These are phyloP conservation scores for Neoascochyta sp. DNA, from an alignment of 2,329 filamentous ascomycete species.

Conservation along the genomic window DNA sequence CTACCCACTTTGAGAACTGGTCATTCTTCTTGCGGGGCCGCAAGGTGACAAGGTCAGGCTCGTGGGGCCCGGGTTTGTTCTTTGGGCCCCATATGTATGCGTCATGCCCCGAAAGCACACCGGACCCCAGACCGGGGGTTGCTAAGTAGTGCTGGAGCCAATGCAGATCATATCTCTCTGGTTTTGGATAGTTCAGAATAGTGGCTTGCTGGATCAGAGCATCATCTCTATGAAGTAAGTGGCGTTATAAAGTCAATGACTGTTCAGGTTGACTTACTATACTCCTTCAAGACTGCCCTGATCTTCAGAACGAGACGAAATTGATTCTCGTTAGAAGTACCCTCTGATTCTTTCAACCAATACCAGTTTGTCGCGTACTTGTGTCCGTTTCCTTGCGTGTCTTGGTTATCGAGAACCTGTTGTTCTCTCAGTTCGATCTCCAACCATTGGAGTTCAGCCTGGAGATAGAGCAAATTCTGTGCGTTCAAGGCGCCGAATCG, in stretches of 20 bases:
- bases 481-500: slow-evolving; percentile 6
- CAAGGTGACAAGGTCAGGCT: slow-evolving; percentile 11
- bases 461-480: slow-evolving; percentile 8
- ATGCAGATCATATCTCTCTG: slow-evolving; percentile 11
- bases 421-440: slow-evolving; percentile 2
- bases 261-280: slow-evolving; percentile 9
- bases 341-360: slow-evolving; percentile 1
- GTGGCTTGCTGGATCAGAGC: slow-evolving; percentile 16
- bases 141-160: slow-evolving; percentile 15
- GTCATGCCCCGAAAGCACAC: slow-evolving; percentile 9
- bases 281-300: slow-evolving; percentile 9
- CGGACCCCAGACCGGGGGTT: slow-evolving; percentile 4
- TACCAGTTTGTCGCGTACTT: not conserved
- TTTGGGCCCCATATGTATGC: slow-evolving; percentile 9
- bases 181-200: slow-evolving; percentile 8
- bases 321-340: slow-evolving; percentile 5
- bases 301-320: slow-evolving; percentile 9
- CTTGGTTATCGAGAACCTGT: slow-evolving; percentile 1
- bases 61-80: slow-evolving; percentile 1
- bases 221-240: slow-evolving; percentile 7
- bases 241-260: not conserved
- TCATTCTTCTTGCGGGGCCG: slow-evolving; percentile 13
- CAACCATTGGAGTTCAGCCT: slow-evolving; percentile 5
- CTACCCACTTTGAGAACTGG: slow-evolving; percentile 16
- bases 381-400: not conserved